Percentiles rank a stretch among this genome's conserved stretches.
These are phyloP conservation scores for Saccharomycopsis fibuligera DNA, from an alignment of 805 yeast species.

Conservation along the genomic window DNA sequence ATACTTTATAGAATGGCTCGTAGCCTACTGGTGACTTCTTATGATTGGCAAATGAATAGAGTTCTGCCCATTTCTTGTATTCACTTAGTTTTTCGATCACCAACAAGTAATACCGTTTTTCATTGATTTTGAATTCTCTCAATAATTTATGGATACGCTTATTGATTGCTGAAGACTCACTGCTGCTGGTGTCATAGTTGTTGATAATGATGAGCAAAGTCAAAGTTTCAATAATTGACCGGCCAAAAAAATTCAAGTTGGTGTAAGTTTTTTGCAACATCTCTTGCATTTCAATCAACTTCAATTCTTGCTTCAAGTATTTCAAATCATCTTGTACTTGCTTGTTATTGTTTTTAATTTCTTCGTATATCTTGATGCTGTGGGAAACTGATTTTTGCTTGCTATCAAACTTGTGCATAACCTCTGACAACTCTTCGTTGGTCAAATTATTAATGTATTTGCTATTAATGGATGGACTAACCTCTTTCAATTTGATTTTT, in stretches of 20 bases:
- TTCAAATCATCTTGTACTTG: slow-evolving; percentile 32
- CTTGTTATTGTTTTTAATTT: slow-evolving; percentile 24
- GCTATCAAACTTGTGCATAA: slow-evolving; percentile 26
- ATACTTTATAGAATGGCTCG: slow-evolving; percentile 51
- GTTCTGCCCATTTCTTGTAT: slow-evolving; percentile 46
- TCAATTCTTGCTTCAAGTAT: slow-evolving; percentile 39
- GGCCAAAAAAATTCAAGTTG: slow-evolving; percentile 36
- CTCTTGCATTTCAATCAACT: slow-evolving; percentile 39
- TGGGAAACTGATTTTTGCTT: slow-evolving; percentile 26
- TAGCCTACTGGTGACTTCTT: slow-evolving; percentile 69
- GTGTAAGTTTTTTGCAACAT: slow-evolving; percentile 30
- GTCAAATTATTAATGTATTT: slow-evolving; percentile 11
- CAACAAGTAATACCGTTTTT: slow-evolving; percentile 48
- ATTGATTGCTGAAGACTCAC: slow-evolving; percentile 11
- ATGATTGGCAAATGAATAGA: slow-evolving; percentile 45
- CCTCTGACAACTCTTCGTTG: slow-evolving; percentile 1
- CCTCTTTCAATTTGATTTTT: not conserved
- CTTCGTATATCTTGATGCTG: slow-evolving; percentile 28
- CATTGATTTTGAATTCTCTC: slow-evolving; percentile 50
- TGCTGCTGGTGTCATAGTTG: slow-evolving; percentile 31
- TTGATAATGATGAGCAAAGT: slow-evolving; percentile 37
- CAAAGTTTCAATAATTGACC: slow-evolving; percentile 45
- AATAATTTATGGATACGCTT: slow-evolving; percentile 42
- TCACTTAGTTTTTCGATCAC: slow-evolving; percentile 43
- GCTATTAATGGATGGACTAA: not conserved